Base-by-base conservation (phyloP, 202 grass and related monocot species). In the Bolboschoenoplectus hybrid region DNA sequence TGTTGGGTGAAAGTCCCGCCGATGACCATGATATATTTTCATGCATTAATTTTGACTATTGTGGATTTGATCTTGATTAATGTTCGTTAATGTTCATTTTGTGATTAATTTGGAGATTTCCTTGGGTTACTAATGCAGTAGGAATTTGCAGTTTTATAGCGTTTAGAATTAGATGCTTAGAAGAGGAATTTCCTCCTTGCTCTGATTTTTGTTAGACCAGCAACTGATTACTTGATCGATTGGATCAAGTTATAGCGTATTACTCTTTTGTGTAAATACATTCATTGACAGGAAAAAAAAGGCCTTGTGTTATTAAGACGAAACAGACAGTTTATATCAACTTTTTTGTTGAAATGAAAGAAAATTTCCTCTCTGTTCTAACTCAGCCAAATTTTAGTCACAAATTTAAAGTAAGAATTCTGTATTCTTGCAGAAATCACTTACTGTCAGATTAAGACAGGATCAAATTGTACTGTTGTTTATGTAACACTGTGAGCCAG, bases 11-110 rank as follows among this genome's bases (percentile, higher is more conserved):
- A 12, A 85, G 71, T 68, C 35, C 43, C 9, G 26, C 64, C 7
- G 40, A 63, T 46, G 39, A 81, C 26, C 43, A 87, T 73, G 92
- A 88, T 81, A 85, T 94, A 41, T 8, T 38, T 84, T 64, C 66
- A 86, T 94, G 72, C 73, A 82, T 87, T 50, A 61, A 85, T 39
- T 45, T 70, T 34, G 76, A 90, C 14, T 34, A 41, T 44, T 66
- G 86, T 13, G 45, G n/a, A 50, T 58, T 89, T 47, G 71, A 84
- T 89, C 13, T 74, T 7, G 40, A 56, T 10, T 40, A 39, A 17
- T 38, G 11, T 16, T 0, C 3, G 16, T 10, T 76, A 2, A 57
- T 38, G 6, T 40, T 10, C 4, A 19, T 41, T 58, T 76, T 79
- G 5, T 57, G 50, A 38, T 78, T 56, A 55, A 26, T 32, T 20